Evolutionary conservation across 2,329 filamentous ascomycete genomes (phyloP), one percentile per base, ranked within the genome.

Genomic region (Microdochium nivale): DNA sequence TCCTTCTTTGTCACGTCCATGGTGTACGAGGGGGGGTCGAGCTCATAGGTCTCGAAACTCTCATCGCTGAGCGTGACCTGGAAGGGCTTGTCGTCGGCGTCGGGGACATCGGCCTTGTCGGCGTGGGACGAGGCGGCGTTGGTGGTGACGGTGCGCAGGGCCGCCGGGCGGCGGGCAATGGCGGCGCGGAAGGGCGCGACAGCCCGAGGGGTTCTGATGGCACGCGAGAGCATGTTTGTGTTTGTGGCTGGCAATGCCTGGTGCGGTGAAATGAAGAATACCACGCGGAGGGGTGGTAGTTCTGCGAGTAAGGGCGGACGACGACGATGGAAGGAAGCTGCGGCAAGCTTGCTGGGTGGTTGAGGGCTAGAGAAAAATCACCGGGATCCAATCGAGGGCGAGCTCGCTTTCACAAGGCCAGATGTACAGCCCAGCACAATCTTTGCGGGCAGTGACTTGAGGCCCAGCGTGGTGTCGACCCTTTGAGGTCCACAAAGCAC

Each of bases 41-140:
- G 83, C 79, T 96, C 90, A 77, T 97, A 99, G 53, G 94, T 96
- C 83, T 99, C 94, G 78, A 97, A 99, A 78, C 89, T 92, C 86
- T 97, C 92, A 71, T 96, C 90, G 70, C 90, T 95, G 70, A 99
- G 87, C 67, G 84, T 87, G 70, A 99, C 83, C 66, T 86, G 83
- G 78, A 99, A 97, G 59, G 84, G 83, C 80, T 95, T 88, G 67
- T 96, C 90, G 71, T 96, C 91, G 53, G 59, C 55, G 51, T 61
- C 54, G 53, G 78, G 76, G 59, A 80, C 75, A 58, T 83, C 78
- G 66, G 77, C 79, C 78, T 88, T 88, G 70, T 92, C 89, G 64
- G 90, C 85, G 71, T 95, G 89, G 64, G 90, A 85, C 65, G 88
- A 92, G 60, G 94, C 94, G 59, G 94, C 94, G 74, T 97, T 87